Evolutionary conservation across 2,329 filamentous ascomycete genomes (phyloP).

Genomic region (Nothophoma quercina): DNA sequence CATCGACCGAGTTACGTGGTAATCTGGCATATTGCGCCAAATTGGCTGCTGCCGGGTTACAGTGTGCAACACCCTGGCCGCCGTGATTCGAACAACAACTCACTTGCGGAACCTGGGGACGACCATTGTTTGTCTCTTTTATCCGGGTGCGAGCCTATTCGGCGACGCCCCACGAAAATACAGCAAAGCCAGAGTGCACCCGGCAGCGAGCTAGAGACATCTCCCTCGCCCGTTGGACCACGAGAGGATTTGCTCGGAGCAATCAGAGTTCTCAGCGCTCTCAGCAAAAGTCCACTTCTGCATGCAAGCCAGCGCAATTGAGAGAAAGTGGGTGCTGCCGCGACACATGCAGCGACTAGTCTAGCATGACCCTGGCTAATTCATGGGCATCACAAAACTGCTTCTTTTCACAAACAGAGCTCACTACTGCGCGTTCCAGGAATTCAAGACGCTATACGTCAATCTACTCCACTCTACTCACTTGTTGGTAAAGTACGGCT

Average conservation of each 20-base stretch:
- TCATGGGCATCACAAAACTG: conserved; percentile 23
- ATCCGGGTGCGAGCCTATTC: conserved; percentile 43
- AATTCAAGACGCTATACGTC: conserved; percentile 29
- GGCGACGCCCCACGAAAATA: conserved; percentile 41
- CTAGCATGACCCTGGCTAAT: conserved; percentile 28
- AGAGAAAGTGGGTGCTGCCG: conserved; percentile 30
- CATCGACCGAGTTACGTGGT: conserved; percentile 39
- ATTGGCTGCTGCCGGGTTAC: conserved; percentile 32
- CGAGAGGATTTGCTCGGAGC: conserved; percentile 24
- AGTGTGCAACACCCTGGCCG: conserved; percentile 39
- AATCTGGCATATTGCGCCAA: conserved; percentile 46
- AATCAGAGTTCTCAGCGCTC: conserved; percentile 21
- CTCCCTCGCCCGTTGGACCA: conserved; percentile 28
- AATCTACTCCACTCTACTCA: conserved; percentile 22
- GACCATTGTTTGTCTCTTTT: conserved; percentile 44
- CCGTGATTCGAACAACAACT: conserved; percentile 26
- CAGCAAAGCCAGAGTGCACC: conserved; percentile 23
- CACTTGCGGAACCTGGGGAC: conserved; percentile 40
- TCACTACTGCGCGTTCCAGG: conserved; percentile 22
- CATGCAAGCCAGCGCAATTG: conserved; percentile 29
- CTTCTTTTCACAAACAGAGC: conserved; percentile 23
- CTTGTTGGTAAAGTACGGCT: conserved; percentile 28
- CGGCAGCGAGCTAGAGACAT: conserved; percentile 18
- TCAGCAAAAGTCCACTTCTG: conserved; percentile 25
- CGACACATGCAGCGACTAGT: conserved; percentile 31